Evolutionary conservation across 495 filamentous ascomycete species (phyloP), one percentile per base, ranked within the genome.

Genomic region (Aspergillus heteromorphus): DNA sequence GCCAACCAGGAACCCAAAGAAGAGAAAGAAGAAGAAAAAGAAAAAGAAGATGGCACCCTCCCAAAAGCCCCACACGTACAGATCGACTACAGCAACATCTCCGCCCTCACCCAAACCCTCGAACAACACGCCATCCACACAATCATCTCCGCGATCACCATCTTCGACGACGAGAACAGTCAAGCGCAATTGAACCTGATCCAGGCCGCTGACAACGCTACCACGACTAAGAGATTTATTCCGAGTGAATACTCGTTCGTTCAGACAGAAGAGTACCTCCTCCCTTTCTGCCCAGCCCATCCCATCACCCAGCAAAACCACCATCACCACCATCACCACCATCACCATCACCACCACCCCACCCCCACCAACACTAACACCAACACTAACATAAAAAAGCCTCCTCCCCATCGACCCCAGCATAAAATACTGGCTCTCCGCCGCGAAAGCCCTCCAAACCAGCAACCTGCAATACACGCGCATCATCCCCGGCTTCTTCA

Each of bases 401-500:
- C 57, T 71, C 18, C 61, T 71, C 10, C 51, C 57, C 2, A 54
- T 70, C n/a, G 69, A 74, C 34, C 64, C 71, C 1, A 70, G 65
- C 36, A 73, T 71, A 20, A 51, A 70, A 48, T 67, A 55, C 48
- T 71, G 66, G 60, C 61, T 74, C 1, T 63, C 64, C 40, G 70
- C 71, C 3, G 70, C 62, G 0, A 30, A 64, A n/a, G 45, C 58
- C 13, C 57, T 74, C 4, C 62, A 67, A 31, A 56, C 65, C 29
- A 27, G 55, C 0, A 52, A 61, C 10, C 71, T 83, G 16, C 65
- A 81, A 53, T 79, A 65, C 42, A 84, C 80, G 25, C 61, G 66
- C 5, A 67, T 82, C 29, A 64, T 70, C 34, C 75, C 70, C 21
- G 81, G 79, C 2, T 76, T 72, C 60, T 82, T 83, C 56, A 73